Evolutionary conservation across 805 yeast genomes (phyloP).

Genomic region (Yamadazyma sp.): DNA sequence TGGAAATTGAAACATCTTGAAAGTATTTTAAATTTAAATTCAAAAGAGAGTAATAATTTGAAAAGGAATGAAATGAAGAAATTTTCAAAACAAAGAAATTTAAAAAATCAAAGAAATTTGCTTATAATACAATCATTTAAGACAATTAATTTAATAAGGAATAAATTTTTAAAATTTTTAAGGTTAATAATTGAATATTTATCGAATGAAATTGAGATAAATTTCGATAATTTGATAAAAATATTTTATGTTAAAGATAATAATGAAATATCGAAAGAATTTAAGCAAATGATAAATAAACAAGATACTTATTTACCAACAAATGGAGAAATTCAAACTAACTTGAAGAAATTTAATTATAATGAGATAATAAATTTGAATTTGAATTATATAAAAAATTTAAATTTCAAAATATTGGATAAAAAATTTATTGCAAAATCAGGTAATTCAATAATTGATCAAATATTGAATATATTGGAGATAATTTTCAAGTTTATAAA

Average conservation of each 20-base stretch:
- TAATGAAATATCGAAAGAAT: constrained; percentile 6
- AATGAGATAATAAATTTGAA: constrained; percentile 48
- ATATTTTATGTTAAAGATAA: constrained; percentile 14
- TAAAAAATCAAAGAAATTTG: constrained; percentile 23
- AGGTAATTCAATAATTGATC: constrained; percentile 27
- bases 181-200: constrained; percentile 39
- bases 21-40: constrained; percentile 42
- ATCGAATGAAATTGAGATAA: constrained; percentile 45
- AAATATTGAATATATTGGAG: constrained; percentile 31
- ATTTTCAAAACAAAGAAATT: constrained; percentile 3
- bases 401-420: constrained; percentile 30
- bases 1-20: constrained; percentile 73
- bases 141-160: constrained; percentile 35
- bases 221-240: constrained; percentile 23
- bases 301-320: constrained; percentile 7
- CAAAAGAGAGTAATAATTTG: constrained; percentile 24
- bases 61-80: constrained; percentile 20
- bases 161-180: constrained; percentile 40
- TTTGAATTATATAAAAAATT: constrained; percentile 23
- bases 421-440: constrained; percentile 31
- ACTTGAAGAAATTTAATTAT: constrained; percentile 18
- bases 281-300: constrained; percentile 6
- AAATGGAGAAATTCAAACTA: neutral
- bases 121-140: constrained; percentile 32
- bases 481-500: constrained; percentile 29